phyloP scores from a whole-genome alignment of 192 early-diverging fungal genomes.

The Coemansia interrupta region DNA sequence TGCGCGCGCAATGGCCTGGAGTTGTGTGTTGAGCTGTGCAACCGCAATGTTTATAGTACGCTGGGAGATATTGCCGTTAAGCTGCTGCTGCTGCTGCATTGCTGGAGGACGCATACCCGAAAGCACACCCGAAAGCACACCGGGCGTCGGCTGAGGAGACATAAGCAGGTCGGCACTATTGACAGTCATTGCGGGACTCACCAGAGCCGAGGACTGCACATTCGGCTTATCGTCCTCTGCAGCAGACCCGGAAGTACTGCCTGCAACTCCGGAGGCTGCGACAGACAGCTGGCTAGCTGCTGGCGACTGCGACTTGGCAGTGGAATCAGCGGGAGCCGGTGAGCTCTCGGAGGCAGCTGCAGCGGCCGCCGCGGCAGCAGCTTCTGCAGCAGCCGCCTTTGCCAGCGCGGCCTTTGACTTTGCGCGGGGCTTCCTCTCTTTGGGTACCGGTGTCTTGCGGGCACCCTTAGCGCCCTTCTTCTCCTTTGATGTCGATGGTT shows the following conservation, averaged over 20 bases:
- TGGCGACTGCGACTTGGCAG: slow-evolving; percentile 6
- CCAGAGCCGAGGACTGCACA: not conserved
- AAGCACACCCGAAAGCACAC: not conserved
- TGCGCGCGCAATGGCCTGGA: slow-evolving; percentile 14
- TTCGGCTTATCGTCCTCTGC: not conserved
- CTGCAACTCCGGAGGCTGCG: not conserved
- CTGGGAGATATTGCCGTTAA: not conserved
- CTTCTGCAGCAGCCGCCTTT: slow-evolving; percentile 4
- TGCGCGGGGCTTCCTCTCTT: slow-evolving; percentile 35
- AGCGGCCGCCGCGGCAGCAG: not conserved
- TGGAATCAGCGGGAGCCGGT: not conserved
- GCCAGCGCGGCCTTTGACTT: slow-evolving; percentile 25
- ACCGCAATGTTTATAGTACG: slow-evolving; percentile 7
- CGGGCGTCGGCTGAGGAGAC: slow-evolving; percentile 3
- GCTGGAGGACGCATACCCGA: not conserved
- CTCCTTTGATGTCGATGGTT: slow-evolving; percentile 14
- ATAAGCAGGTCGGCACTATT: slow-evolving; percentile 5
- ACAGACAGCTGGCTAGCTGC: not conserved
- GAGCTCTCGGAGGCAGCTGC: not conserved
- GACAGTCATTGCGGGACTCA: not conserved
- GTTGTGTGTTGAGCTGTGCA: slow-evolving; percentile 17
- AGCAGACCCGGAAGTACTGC: not conserved
- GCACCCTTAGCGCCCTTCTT: slow-evolving; percentile 18
- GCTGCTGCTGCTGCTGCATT: not conserved
- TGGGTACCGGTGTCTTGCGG: slow-evolving; percentile 20